Conservation (phyloP, 306 rosid species). For the Gastrolobium villosum region DNA sequence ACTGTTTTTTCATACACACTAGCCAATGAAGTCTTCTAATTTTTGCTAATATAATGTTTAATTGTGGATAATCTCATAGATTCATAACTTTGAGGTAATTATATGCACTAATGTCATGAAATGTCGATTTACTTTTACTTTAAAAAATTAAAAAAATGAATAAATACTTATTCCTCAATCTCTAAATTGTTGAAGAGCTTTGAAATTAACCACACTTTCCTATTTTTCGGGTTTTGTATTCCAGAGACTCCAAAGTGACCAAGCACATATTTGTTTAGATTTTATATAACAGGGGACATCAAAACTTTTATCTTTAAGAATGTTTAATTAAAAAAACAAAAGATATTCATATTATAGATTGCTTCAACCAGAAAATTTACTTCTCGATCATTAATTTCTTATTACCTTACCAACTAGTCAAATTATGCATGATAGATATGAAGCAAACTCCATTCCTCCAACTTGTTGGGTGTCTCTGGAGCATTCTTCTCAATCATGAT, state of each 20-base stretch:
- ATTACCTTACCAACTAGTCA: not conserved
- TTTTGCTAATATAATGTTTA: not conserved
- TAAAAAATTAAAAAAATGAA: not conserved
- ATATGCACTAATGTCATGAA: not conserved
- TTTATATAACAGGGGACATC: not conserved
- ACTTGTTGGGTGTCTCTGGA: slow-evolving; percentile 56
- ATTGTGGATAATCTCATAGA: not conserved
- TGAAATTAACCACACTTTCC: not conserved
- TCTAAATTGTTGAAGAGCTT: not conserved
- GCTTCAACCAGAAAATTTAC: not conserved
- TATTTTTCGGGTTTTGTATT: not conserved
- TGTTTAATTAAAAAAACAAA: not conserved
- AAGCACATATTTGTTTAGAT: not conserved
- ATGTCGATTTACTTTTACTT: not conserved
- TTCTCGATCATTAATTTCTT: not conserved
- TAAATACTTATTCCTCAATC: not conserved
- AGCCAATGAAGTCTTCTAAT: not conserved
- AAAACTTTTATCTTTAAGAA: not conserved
- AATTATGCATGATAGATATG: slow-evolving; percentile 25
- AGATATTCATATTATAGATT: not conserved
- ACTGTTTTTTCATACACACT: not conserved
- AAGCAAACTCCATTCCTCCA: slow-evolving; percentile 22
- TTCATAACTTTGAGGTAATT: not conserved
- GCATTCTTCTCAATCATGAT: not conserved
- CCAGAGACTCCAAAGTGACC: not conserved